phyloP scores from a whole-genome alignment of 306 rosid genomes.

The Cicer yamashitae region DNA sequence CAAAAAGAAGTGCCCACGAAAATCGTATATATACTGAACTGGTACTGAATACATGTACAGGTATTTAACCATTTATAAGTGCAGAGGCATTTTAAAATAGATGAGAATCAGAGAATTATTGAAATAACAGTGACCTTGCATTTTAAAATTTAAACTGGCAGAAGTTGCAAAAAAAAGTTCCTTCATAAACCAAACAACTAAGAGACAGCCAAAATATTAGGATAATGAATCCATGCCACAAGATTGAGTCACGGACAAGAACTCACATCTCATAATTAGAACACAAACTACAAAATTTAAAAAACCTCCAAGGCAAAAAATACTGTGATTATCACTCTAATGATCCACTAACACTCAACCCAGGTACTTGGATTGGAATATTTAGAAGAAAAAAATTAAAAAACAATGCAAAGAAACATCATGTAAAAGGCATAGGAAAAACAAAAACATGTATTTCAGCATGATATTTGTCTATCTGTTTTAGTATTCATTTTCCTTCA shows the following conservation, averaged over 20 bases:
- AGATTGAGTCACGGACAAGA: neutral
- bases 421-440: slow-evolving; percentile 7
- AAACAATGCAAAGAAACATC: slow-evolving; percentile 15
- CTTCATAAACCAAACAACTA: too few relatives aligned
- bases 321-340: slow-evolving; percentile 42
- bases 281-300: slow-evolving; percentile 28
- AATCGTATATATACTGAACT: too few relatives aligned
- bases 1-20: too few relatives aligned
- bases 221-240: neutral
- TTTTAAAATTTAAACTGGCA: too few relatives aligned
- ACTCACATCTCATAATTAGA: slow-evolving; percentile 27
- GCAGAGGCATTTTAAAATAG: too few relatives aligned
- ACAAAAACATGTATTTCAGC: neutral
- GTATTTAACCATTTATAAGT: too few relatives aligned
- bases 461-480: slow-evolving; percentile 16
- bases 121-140: too few relatives aligned
- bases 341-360: slow-evolving; percentile 33
- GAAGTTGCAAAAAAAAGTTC: too few relatives aligned
- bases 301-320: slow-evolving; percentile 28
- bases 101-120: too few relatives aligned
- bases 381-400: neutral
- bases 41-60: too few relatives aligned
- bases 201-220: too few relatives aligned
- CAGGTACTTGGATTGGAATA: slow-evolving; percentile 17
- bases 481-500: slow-evolving; percentile 21